Percentiles rank a stretch among this genome's conserved stretches.
These are phyloP conservation scores for Euphorbia corollata DNA, from an alignment of 441 rosid genomes.

Conservation along the genomic window DNA sequence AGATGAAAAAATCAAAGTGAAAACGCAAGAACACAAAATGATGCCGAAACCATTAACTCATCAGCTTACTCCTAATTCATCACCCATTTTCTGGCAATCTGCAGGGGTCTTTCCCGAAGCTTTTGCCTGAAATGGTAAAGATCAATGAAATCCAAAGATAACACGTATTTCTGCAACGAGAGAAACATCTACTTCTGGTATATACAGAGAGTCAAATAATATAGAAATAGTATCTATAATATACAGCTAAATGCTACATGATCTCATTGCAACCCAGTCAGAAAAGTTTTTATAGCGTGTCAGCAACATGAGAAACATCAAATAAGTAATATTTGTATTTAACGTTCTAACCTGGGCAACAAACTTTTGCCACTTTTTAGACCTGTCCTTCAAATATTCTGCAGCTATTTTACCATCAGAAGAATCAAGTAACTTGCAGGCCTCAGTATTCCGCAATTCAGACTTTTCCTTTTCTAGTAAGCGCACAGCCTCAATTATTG, in stretches of 20 bases:
- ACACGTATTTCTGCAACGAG: neutral
- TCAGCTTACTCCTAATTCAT: slow-evolving; percentile 77
- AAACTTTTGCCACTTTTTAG: slow-evolving; percentile 90
- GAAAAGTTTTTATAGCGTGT: neutral
- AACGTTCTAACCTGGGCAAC: slow-evolving; percentile 63
- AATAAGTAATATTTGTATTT: neutral
- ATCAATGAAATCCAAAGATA: slow-evolving; percentile 7
- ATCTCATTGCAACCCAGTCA: neutral
- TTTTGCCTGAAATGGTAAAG: slow-evolving; percentile 56
- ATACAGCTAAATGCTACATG: neutral
- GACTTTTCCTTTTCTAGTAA: slow-evolving; percentile 54
- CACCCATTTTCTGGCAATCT: slow-evolving; percentile 53
- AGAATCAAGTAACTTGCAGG: slow-evolving; percentile 36
- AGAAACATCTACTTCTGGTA: neutral
- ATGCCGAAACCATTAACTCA: slow-evolving; percentile 20
- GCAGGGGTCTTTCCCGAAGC: slow-evolving; percentile 79
- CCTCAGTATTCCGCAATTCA: slow-evolving; percentile 22
- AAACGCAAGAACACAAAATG: slow-evolving; percentile 20
- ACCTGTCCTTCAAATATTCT: slow-evolving; percentile 59
- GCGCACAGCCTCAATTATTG: slow-evolving; percentile 86
- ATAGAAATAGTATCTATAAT: neutral
- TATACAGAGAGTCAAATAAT: neutral
- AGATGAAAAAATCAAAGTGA: slow-evolving; percentile 26
- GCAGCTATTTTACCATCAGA: slow-evolving; percentile 34
- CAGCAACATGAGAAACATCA: neutral